phyloP scores from a whole-genome alignment of 306 rosid genomes.

The Pyrus bretschneideri region DNA sequence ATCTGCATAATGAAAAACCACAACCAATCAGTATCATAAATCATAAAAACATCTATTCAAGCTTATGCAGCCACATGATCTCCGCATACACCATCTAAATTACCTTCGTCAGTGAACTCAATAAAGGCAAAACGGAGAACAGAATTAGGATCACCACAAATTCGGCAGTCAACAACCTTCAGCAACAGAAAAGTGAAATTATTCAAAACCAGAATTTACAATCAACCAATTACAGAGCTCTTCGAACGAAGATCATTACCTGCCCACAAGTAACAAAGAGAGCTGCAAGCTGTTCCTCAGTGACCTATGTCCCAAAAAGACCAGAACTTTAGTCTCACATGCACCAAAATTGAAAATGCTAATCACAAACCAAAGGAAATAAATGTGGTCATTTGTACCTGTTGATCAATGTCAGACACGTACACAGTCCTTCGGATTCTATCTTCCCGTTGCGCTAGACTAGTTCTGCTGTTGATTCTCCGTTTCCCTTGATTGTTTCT shows the following conservation, averaged over 20 bases:
- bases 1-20: slow-evolving; percentile 15
- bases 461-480: slow-evolving; percentile 35
- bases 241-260: slow-evolving; percentile 13
- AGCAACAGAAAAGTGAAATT: neutral
- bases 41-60: neutral
- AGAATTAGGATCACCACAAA: slow-evolving; percentile 41
- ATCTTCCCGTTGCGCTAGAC: slow-evolving; percentile 35
- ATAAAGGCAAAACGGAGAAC: slow-evolving; percentile 44
- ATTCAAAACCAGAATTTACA: neutral
- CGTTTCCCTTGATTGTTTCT: slow-evolving; percentile 34
- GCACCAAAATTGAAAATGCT: neutral
- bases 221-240: neutral
- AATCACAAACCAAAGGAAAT: neutral
- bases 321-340: slow-evolving; percentile 4
- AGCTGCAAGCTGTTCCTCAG: slow-evolving; percentile 41
- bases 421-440: slow-evolving; percentile 40
- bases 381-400: slow-evolving; percentile 13
- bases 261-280: slow-evolving; percentile 35
- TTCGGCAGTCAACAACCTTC: slow-evolving; percentile 44
- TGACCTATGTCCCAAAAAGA: slow-evolving; percentile 20
- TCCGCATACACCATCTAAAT: neutral
- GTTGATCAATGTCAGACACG: slow-evolving; percentile 44
- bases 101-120: slow-evolving; percentile 41
- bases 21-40: neutral
- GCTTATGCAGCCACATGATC: neutral